Evolutionary conservation across 2,329 filamentous ascomycete genomes (phyloP), one percentile per base, ranked within the genome.

Genomic region (Cordyceps farinosa): DNA sequence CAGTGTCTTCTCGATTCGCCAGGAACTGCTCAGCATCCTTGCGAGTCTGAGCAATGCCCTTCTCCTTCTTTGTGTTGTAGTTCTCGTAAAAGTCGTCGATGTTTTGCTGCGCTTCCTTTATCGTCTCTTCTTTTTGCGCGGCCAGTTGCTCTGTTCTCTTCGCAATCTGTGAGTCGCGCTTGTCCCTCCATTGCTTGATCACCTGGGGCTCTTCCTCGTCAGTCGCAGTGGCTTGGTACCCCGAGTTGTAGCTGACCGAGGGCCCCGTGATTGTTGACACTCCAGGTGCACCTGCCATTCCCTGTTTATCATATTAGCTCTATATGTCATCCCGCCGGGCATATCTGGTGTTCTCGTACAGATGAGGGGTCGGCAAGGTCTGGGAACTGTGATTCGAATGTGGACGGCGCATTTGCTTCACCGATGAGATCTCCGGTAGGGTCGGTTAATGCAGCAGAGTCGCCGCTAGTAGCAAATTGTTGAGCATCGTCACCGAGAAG

Each of bases 61-160:
- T 98, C 76, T 99, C 95, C 76, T 95, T 94, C 81, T 97, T 97
- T 77, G 90, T 88, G 82, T 98, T 98, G 83, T 99, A 99, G 79
- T 97, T 97, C 74, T 97, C 93, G 82, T 99, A 99, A 80, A 98
- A 99, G 76, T 97, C 95, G 75, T 99, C 95, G 67, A 99, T 96
- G 76, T 96, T 95, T 75, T 93, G 86, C 73, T 92, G 92, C 11
- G 95, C 95, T 70, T 95, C 92, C 75, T 91, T 87, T 73, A 97
- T 80, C 1, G 92, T 97, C 75, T 94, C 88, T 66, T 87, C 85
- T 75, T 95, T 95, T 79, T 93, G 91, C 68, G 87, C 83, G 48
- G 87, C 86, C 61, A 94, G 94, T 68, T 94, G 87, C 76, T 96
- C 88, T 67, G 91, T 89, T 71, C 94, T 91, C 77, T 93, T 92